These are phyloP conservation scores for Penicillium hesseltinei DNA, from an alignment of 2,329 filamentous ascomycete genomes.

Conservation along the genomic window DNA sequence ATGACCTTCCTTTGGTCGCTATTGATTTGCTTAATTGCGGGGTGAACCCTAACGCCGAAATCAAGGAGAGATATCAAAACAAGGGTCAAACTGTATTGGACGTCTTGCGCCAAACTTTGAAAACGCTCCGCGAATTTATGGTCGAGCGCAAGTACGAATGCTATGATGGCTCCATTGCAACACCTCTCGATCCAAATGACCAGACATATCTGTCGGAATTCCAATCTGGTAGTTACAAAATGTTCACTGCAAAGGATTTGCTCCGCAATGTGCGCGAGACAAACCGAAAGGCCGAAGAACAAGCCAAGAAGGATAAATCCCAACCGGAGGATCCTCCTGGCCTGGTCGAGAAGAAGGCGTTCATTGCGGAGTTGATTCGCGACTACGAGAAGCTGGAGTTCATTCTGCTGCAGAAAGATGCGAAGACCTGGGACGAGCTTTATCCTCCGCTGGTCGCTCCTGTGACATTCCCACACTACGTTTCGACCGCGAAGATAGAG, in stretches of 20 bases:
- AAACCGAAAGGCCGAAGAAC: slow-evolving; percentile 39
- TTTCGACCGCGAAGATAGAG: slow-evolving; percentile 8
- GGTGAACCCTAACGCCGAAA: slow-evolving; percentile 64
- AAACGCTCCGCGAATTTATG: slow-evolving; percentile 50
- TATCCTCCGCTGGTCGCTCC: slow-evolving; percentile 46
- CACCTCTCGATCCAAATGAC: slow-evolving; percentile 42
- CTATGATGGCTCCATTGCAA: neutral
- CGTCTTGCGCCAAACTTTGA: slow-evolving; percentile 54
- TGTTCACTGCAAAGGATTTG: slow-evolving; percentile 51
- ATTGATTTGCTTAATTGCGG: slow-evolving; percentile 61
- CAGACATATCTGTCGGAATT: slow-evolving; percentile 52
- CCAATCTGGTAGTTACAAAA: slow-evolving; percentile 57
- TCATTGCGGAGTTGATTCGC: slow-evolving; percentile 52
- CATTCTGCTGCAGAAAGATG: slow-evolving; percentile 56
- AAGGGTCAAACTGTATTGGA: slow-evolving; percentile 55
- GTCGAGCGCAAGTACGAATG: slow-evolving; percentile 20
- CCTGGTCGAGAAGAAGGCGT: slow-evolving; percentile 53
- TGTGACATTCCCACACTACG: neutral
- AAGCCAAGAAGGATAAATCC: slow-evolving; percentile 20
- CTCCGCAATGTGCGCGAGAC: slow-evolving; percentile 37
- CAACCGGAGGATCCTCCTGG: slow-evolving; percentile 13
- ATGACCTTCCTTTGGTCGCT: slow-evolving; percentile 53
- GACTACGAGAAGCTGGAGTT: slow-evolving; percentile 57
- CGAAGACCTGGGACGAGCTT: slow-evolving; percentile 65
- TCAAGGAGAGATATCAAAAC: slow-evolving; percentile 34